A percentile compares a stretch with the other conserved stretches of the same genome.
Conservation (phyloP, 306 rosid genomes). For the Adenanthera pavonina region DNA sequence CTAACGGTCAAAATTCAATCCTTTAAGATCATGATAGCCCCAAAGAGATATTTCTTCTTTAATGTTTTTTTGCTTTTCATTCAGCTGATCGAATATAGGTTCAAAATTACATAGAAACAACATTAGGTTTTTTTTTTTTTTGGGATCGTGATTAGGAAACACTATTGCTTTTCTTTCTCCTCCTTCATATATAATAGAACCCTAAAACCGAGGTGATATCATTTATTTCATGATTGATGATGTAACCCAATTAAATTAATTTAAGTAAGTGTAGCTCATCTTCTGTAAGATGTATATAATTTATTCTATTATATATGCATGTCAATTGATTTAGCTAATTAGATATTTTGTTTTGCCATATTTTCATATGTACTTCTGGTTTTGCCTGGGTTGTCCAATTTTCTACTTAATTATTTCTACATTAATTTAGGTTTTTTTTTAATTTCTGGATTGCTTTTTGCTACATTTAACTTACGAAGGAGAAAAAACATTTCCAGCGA, state of each 20-base stretch:
- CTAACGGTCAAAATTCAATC: conserved; percentile 60
- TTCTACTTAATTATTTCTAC: no score
- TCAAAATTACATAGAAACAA: neutral
- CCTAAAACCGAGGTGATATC: conserved; percentile 24
- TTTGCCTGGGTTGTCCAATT: no score
- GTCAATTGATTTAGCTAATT: neutral
- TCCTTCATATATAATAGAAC: neutral
- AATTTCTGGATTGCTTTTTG: no score
- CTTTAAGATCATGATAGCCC: conserved; percentile 32
- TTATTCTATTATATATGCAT: neutral
- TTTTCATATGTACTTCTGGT: no score
- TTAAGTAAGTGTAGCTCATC: neutral
- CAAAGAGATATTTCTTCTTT: neutral
- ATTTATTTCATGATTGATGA: conserved; percentile 24
- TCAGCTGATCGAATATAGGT: neutral
- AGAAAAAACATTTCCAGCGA: no score
- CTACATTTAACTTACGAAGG: no score
- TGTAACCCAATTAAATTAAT: neutral
- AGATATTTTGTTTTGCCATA: no score
- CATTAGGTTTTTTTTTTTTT: neutral
- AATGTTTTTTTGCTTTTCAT: neutral
- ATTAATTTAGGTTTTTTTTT: no score
- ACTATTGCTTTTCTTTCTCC: neutral
- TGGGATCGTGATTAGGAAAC: neutral
- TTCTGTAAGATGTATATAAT: neutral